phyloP scores from a whole-genome alignment of 495 filamentous ascomycete species.

The Cudoniella acicularis region DNA sequence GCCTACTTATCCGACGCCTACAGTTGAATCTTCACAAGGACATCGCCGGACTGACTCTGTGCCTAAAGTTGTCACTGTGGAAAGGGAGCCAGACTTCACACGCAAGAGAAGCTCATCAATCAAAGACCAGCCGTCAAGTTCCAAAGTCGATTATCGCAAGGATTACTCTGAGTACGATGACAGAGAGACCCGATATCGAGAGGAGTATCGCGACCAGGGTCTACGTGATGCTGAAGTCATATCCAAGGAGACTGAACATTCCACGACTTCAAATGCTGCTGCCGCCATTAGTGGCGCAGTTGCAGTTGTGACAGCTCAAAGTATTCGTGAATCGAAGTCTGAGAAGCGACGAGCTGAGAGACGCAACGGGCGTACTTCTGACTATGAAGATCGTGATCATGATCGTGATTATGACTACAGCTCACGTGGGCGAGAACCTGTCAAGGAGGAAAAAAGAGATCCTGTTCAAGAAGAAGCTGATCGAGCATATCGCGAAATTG shows the following conservation, averaged over 20 bases:
- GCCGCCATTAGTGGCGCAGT: slow-evolving; percentile 34
- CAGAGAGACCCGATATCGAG: slow-evolving; percentile 5
- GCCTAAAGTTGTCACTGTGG: slow-evolving; percentile 40
- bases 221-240: slow-evolving; percentile 33
- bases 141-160: slow-evolving; percentile 8
- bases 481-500: slow-evolving; percentile 45
- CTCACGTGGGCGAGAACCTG: slow-evolving; percentile 9
- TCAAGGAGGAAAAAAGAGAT: slow-evolving; percentile 26
- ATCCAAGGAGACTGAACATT: slow-evolving; percentile 31
- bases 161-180: slow-evolving; percentile 16
- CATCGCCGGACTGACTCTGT: slow-evolving; percentile 22
- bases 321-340: slow-evolving; percentile 22
- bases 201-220: slow-evolving; percentile 23
- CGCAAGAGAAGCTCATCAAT: slow-evolving; percentile 17
- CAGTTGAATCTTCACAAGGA: slow-evolving; percentile 19
- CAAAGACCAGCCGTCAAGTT: slow-evolving; percentile 20
- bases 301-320: slow-evolving; percentile 31
- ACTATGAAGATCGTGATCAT: slow-evolving; percentile 6
- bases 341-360: slow-evolving; percentile 22
- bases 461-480: slow-evolving; percentile 46
- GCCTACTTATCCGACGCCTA: slow-evolving; percentile 40
- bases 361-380: slow-evolving; percentile 3
- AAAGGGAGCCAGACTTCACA: slow-evolving; percentile 41
- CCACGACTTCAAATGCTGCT: slow-evolving; percentile 34
- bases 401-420: slow-evolving; percentile 2